Conservation (phyloP, 106 monocot species). For the Phalaenopsis aphrodite region DNA sequence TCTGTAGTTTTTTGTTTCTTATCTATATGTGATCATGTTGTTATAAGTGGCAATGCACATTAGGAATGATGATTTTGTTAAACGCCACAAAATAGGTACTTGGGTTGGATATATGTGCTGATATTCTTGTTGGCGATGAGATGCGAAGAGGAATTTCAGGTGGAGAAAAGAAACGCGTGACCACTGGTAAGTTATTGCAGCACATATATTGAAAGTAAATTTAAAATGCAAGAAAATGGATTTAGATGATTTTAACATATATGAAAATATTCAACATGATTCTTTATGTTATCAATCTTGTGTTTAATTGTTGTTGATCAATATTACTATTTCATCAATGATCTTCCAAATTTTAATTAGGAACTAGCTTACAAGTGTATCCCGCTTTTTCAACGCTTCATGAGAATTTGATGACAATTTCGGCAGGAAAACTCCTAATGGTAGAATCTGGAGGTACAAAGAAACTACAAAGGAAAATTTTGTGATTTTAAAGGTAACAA, state of each 20-base stretch:
- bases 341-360: not conserved
- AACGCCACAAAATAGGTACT: constrained; percentile 31
- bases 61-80: not conserved
- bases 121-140: constrained; percentile 70
- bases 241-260: not conserved
- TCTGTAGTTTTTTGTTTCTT: not conserved
- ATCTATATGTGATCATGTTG: not conserved
- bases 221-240: not conserved
- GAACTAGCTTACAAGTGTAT: not conserved
- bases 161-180: constrained; percentile 70
- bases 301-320: not conserved
- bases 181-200: constrained; percentile 32
- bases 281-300: not conserved
- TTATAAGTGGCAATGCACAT: not conserved
- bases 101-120: constrained; percentile 70
- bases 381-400: not conserved
- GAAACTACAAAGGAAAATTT: not conserved
- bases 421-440: not conserved
- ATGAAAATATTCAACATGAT: not conserved
- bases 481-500: not conserved
- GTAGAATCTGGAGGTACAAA: not conserved
- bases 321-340: not conserved
- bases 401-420: not conserved
- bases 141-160: constrained; percentile 86
- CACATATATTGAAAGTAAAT: not conserved